Evolutionary conservation across 179 eudicot genomes (phyloP).

Genomic region (Nepenthes alata): DNA sequence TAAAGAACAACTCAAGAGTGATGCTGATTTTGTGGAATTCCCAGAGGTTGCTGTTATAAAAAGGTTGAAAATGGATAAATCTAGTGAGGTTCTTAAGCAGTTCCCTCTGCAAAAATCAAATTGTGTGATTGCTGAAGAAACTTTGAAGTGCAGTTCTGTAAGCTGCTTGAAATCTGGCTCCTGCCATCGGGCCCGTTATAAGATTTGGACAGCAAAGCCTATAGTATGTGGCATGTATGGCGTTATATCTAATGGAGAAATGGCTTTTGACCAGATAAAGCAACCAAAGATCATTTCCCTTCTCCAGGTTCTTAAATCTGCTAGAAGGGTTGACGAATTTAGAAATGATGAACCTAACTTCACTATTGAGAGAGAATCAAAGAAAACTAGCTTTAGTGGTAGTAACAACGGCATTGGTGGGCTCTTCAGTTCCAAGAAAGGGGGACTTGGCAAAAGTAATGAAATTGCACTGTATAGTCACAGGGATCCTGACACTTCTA

Average conservation of each 20-base stretch:
- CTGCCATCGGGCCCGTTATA: not conserved
- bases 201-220: slow-evolving; percentile 28
- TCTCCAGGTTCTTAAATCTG: slow-evolving; percentile 28
- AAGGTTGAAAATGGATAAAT: slow-evolving; percentile 21
- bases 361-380: slow-evolving; percentile 11
- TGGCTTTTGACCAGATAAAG: slow-evolving; percentile 17
- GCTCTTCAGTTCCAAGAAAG: not conserved
- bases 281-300: slow-evolving; percentile 49
- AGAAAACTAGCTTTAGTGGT: slow-evolving; percentile 13
- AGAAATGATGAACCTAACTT: slow-evolving; percentile 8
- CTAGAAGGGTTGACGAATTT: slow-evolving; percentile 18
- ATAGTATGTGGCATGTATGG: slow-evolving; percentile 60
- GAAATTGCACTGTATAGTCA: not conserved
- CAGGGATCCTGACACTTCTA: slow-evolving; percentile 4
- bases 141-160: slow-evolving; percentile 12
- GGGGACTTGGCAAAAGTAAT: slow-evolving; percentile 2
- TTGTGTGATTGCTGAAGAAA: slow-evolving; percentile 13
- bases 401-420: slow-evolving; percentile 7
- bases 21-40: slow-evolving; percentile 18
- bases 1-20: slow-evolving; percentile 9
- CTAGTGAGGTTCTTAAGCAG: slow-evolving; percentile 11
- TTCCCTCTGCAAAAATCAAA: slow-evolving; percentile 6
- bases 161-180: slow-evolving; percentile 8
- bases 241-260: slow-evolving; percentile 33
- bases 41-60: slow-evolving; percentile 20